Conservation (phyloP, 225 moss, liverwort and hornwort genomes). For the Polytrichum formosum region DNA sequence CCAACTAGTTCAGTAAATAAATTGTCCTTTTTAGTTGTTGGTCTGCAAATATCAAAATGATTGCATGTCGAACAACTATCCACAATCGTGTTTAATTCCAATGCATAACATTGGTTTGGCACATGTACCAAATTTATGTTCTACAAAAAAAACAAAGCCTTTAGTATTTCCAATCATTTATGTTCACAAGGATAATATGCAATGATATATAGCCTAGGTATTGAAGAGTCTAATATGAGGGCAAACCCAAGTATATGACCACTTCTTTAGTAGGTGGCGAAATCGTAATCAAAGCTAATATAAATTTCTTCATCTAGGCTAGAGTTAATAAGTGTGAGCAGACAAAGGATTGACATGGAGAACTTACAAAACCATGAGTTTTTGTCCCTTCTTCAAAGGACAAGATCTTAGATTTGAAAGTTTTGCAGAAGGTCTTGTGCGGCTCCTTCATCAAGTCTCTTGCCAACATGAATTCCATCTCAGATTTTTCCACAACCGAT, state of each 20-base stretch:
- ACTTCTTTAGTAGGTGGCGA: too few species aligned
- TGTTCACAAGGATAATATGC: background rate
- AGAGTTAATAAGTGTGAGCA: background rate
- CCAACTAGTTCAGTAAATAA: conserved; percentile 22
- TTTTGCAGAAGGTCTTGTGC: conserved; percentile 29
- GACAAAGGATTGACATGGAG: too few species aligned
- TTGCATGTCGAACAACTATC: conserved; percentile 18
- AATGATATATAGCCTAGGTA: background rate
- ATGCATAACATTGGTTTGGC: conserved; percentile 20
- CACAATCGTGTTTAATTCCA: conserved; percentile 23
- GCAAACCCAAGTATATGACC: background rate
- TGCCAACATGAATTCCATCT: conserved; percentile 18
- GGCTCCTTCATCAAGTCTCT: background rate
- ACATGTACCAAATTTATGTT: conserved; percentile 23
- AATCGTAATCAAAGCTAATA: background rate
- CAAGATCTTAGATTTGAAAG: conserved; percentile 22
- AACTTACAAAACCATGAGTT: conserved; percentile 11
- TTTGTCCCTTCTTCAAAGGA: conserved; percentile 36
- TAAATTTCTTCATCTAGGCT: background rate
- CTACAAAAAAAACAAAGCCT: background rate
- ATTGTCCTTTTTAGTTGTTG: conserved; percentile 14
- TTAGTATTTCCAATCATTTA: background rate
- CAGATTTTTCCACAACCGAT: conserved; percentile 21
- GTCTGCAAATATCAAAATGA: conserved; percentile 38
- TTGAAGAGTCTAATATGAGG: background rate